phyloP scores from a whole-genome alignment of 257 asterid genomes.

The Petunia axillaris region DNA sequence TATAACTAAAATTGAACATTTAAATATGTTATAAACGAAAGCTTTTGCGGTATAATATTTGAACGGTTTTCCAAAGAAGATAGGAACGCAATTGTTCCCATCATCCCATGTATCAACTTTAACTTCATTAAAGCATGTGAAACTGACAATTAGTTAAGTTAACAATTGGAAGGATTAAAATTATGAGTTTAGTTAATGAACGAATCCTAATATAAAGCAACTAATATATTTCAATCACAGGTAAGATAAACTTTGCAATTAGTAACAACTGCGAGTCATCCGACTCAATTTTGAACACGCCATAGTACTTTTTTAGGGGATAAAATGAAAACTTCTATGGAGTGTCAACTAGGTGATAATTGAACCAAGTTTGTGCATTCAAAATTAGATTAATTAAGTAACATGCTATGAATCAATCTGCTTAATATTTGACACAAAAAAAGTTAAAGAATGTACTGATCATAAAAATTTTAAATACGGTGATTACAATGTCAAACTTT shows the following conservation, averaged over 20 bases:
- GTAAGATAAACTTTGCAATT: too few relatives aligned
- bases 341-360: background rate
- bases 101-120: too few relatives aligned
- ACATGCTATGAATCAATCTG: background rate
- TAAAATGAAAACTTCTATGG: background rate
- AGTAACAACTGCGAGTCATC: background rate
- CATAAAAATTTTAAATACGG: background rate
- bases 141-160: background rate
- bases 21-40: background rate
- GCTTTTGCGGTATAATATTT: background rate
- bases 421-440: background rate
- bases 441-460: background rate
- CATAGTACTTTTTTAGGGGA: background rate
- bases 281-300: too few relatives aligned
- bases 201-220: background rate
- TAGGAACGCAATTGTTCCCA: too few relatives aligned
- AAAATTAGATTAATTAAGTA: background rate
- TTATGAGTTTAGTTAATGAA: background rate
- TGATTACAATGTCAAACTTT: too few relatives aligned
- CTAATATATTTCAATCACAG: too few relatives aligned
- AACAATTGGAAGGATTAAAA: background rate
- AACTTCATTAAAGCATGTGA: too few relatives aligned
- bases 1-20: background rate
- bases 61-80: too few relatives aligned
- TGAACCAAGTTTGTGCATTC: background rate